A percentile compares a stretch with the other conserved stretches of the same genome.
Conservation (phyloP, 228 moss, liverwort and hornwort species). For the Sphagnum magellanicum region DNA sequence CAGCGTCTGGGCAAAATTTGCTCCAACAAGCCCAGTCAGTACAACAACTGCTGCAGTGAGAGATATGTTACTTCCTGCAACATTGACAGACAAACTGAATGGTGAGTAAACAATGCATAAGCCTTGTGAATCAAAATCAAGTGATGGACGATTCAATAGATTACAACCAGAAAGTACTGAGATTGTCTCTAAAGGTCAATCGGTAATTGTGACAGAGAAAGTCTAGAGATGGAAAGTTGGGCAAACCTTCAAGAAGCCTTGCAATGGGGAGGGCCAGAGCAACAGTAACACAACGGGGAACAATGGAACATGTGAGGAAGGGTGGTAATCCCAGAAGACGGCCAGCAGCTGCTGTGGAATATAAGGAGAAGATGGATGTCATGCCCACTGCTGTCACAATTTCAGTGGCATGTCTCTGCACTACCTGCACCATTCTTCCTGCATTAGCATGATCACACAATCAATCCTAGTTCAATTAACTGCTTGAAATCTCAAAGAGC, state of each 20-base stretch:
- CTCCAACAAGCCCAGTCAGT: conserved; percentile 90
- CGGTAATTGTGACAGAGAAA: too few species aligned
- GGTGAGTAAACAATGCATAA: background rate
- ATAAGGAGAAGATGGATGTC: conserved; percentile 85
- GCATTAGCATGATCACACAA: conserved; percentile 1
- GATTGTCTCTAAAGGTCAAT: too few species aligned
- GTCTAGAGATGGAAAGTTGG: background rate
- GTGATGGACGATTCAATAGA: background rate
- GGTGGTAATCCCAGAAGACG: conserved; percentile 65
- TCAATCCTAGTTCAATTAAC: background rate
- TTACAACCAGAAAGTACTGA: background rate
- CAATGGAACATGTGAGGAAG: conserved; percentile 68
- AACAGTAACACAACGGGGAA: conserved; percentile 96
- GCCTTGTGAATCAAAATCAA: background rate
- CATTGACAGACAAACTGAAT: background rate
- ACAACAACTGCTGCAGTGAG: conserved; percentile 94
- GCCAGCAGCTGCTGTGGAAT: conserved; percentile 76
- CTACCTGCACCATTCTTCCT: conserved; percentile 47
- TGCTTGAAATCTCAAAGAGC: background rate
- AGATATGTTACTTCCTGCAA: conserved; percentile 74
- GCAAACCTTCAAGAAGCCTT: conserved; percentile 76
- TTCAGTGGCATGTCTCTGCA: conserved; percentile 87
- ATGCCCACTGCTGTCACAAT: conserved; percentile 74
- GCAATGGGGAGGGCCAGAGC: conserved; percentile 98
- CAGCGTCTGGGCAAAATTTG: conserved; percentile 80